Evolutionary conservation across 805 yeast genomes (phyloP), one percentile per base, ranked within the genome.

Genomic region (Hanseniaspora mollemarum): DNA sequence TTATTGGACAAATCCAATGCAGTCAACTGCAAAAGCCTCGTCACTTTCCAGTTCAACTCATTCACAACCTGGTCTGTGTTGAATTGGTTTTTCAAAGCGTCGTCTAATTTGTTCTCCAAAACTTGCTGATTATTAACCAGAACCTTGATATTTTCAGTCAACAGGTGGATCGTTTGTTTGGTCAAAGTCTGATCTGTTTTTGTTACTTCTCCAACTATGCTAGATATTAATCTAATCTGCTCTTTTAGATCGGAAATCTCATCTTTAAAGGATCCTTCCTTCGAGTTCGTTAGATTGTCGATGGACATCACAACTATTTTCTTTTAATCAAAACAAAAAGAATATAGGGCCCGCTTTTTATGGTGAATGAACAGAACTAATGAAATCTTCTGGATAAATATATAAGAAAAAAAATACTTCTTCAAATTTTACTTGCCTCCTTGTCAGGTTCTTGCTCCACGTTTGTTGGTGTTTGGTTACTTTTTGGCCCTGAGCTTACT

Each of bases 61-160:
- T 65, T 65, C 12, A 65, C 64, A 19, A 63, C 52, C 2, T 60
- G 52, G 51, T 65, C 69, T 6, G 69, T 63, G 52, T 64, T 64
- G 57, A 62, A 57, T 49, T 65, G 69, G 52, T 65, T 65, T 40
- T 58, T 63, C 44, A 64, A 49, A 28, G 62, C 57, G 53, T 65
- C 69, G 36, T 65, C 67, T 32, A 65, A 44, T 51, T 60, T 64
- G 54, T 61, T 65, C 51, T 65, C 67, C 26, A 65, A 54, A 1
- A 63, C 62, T n/a, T 59, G 54, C 52, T 65, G 69, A 49, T 66
- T 65, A 37, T 63, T 60, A 9, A 63, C 56, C 4, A 65, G 52
- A 9, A 60, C 62, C 46, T 59, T 59, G 33, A 65, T 52, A 10
- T 64, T 56, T 9, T 56, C 49, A n/a, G 61, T 54, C 24, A 64